Conservation (phyloP, 345 rosid genomes). For the Syzygium aromaticum region DNA sequence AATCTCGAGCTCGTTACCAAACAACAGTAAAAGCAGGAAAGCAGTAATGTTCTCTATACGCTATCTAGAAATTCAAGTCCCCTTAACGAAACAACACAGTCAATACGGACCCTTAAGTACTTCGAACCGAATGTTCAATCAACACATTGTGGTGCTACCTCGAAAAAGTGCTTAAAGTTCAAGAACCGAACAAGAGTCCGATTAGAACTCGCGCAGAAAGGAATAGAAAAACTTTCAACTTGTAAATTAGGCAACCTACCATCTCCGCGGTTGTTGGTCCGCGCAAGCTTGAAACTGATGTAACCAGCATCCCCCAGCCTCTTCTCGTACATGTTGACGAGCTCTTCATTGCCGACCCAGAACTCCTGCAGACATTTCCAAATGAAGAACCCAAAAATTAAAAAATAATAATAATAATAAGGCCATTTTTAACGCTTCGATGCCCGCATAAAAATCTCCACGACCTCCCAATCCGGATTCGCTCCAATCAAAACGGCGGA, state of each 20-base stretch:
- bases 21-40: background rate
- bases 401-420: background rate
- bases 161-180: background rate
- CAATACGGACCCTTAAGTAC: background rate
- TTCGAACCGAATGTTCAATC: background rate
- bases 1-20: background rate
- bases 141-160: background rate
- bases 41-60: background rate
- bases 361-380: constrained; percentile 44
- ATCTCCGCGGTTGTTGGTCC: constrained; percentile 95
- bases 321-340: constrained; percentile 75
- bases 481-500: background rate
- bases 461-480: background rate
- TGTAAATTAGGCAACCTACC: constrained; percentile 28
- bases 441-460: background rate
- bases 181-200: background rate
- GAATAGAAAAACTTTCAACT: background rate
- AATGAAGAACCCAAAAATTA: background rate
- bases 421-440: background rate
- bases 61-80: background rate
- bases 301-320: constrained; percentile 86
- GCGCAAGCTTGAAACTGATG: constrained; percentile 60
- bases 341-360: constrained; percentile 88
- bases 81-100: background rate
- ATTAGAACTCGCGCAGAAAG: background rate